Evolutionary conservation across 257 asterid species (phyloP).

Genomic region (Scutellaria galericulata): DNA sequence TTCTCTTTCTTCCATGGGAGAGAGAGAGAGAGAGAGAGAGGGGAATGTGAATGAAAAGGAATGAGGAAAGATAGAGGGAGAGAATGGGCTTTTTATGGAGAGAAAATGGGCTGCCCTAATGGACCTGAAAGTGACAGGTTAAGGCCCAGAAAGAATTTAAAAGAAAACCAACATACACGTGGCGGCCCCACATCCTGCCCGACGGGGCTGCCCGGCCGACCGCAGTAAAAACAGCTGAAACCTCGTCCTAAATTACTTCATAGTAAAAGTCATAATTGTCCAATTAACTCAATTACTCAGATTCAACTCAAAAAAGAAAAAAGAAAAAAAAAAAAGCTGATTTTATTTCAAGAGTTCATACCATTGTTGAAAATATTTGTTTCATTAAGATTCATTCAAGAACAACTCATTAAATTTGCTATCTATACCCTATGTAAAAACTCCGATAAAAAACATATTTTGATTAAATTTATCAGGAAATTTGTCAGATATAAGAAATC

Average conservation of each 20-base stretch:
- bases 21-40: conserved; percentile 22
- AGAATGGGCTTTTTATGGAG: conserved; percentile 53
- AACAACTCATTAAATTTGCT: no score
- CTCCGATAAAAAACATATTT: no score
- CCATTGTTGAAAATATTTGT: no score
- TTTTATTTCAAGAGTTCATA: no score
- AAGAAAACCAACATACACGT: conserved; percentile 33
- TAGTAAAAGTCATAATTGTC: not conserved
- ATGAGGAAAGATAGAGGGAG: conserved; percentile 39
- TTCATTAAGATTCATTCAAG: no score
- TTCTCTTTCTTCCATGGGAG: conserved; percentile 56
- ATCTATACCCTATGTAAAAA: no score
- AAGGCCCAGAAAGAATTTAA: conserved; percentile 63
- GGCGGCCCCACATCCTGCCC: conserved; percentile 38
- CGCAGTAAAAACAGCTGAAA: conserved; percentile 35
- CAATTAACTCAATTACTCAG: not conserved
- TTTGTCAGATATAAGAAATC: conserved; percentile 8
- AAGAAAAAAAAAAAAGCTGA: not conserved
- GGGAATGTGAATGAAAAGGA: not conserved
- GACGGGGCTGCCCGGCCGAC: conserved; percentile 48
- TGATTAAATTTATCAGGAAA: not conserved
- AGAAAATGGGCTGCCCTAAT: conserved; percentile 55
- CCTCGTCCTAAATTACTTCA: conserved; percentile 33
- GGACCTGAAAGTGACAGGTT: conserved; percentile 62
- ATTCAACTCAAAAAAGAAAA: not conserved